Percentiles rank a stretch among this genome's conserved stretches.
Conservation (phyloP, 1,284 basidiomycete genomes). For the Ceratobasidium sp. region DNA sequence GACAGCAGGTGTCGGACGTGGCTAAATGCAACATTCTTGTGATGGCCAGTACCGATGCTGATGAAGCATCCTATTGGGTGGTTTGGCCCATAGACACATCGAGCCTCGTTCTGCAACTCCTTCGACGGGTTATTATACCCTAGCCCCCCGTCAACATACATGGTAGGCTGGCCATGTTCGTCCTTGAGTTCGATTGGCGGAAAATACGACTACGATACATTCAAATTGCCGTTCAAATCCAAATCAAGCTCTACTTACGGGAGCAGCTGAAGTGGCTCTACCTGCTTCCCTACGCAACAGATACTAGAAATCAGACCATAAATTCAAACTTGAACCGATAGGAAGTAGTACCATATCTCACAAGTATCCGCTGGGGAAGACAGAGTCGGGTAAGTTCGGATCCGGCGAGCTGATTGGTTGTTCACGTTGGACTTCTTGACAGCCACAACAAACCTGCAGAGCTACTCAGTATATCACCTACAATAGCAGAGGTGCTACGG, state of each 20-base stretch:
- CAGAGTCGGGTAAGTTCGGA: constrained; percentile 35
- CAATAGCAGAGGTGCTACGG: too few relatives aligned
- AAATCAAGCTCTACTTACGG: neutral
- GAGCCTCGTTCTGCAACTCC: constrained; percentile 36
- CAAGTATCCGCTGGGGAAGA: constrained; percentile 24
- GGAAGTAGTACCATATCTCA: constrained; percentile 25
- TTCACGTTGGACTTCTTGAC: constrained; percentile 31
- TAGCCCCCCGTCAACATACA: constrained; percentile 36
- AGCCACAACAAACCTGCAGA: constrained; percentile 31
- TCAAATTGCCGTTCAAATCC: neutral
- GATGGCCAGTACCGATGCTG: constrained; percentile 27
- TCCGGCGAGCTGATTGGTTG: constrained; percentile 26
- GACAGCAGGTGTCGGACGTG: neutral
- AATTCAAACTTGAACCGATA: neutral
- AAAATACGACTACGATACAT: constrained; percentile 18
- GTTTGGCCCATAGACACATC: constrained; percentile 28
- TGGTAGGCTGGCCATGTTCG: constrained; percentile 1
- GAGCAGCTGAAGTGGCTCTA: constrained; percentile 41
- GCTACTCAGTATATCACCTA: neutral
- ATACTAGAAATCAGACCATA: neutral
- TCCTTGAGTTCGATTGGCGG: constrained; percentile 31
- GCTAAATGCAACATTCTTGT: constrained; percentile 11
- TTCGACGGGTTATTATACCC: constrained; percentile 35
- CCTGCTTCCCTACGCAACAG: constrained; percentile 19
- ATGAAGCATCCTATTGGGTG: constrained; percentile 28